Evolutionary conservation across 176 grass and related monocot species (phyloP).

Genomic region (Triticum urartu): DNA sequence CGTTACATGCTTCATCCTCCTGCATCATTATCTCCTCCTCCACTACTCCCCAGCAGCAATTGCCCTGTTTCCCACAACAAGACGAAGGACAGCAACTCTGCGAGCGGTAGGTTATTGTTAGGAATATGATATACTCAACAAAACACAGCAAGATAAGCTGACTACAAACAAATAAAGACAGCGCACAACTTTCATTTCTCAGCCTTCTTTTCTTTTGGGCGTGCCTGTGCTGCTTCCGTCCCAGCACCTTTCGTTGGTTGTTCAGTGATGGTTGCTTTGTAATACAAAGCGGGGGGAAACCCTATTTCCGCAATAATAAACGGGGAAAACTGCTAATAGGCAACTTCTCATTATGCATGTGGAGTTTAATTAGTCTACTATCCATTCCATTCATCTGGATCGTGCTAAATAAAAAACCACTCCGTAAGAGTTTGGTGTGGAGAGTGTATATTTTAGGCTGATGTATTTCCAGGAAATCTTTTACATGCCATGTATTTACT

Average conservation of each 20-base stretch:
- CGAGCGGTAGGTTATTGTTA: too few relatives aligned
- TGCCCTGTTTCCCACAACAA: slow-evolving; percentile 11
- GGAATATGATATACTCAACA: too few relatives aligned
- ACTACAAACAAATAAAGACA: too few relatives aligned
- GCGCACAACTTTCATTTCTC: neutral
- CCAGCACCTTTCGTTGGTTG: too few relatives aligned
- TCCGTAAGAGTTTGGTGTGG: neutral
- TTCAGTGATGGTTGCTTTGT: too few relatives aligned
- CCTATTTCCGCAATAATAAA: neutral
- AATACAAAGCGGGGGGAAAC: too few relatives aligned
- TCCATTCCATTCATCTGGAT: neutral
- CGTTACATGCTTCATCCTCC: slow-evolving; percentile 40
- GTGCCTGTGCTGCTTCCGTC: too few relatives aligned
- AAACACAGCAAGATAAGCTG: too few relatives aligned
- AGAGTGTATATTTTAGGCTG: neutral
- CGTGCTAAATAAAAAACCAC: neutral
- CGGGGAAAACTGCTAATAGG: neutral
- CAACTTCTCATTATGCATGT: neutral
- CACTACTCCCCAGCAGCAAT: slow-evolving; percentile 37
- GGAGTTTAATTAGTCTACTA: neutral
- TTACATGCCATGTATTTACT: neutral
- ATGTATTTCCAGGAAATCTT: neutral
- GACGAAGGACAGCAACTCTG: slow-evolving; percentile 10
- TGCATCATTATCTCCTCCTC: slow-evolving; percentile 63
- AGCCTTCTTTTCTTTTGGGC: neutral